These are phyloP conservation scores for Linnemannia zychae DNA, from an alignment of 192 early-diverging fungal genomes.

Conservation along the genomic window DNA sequence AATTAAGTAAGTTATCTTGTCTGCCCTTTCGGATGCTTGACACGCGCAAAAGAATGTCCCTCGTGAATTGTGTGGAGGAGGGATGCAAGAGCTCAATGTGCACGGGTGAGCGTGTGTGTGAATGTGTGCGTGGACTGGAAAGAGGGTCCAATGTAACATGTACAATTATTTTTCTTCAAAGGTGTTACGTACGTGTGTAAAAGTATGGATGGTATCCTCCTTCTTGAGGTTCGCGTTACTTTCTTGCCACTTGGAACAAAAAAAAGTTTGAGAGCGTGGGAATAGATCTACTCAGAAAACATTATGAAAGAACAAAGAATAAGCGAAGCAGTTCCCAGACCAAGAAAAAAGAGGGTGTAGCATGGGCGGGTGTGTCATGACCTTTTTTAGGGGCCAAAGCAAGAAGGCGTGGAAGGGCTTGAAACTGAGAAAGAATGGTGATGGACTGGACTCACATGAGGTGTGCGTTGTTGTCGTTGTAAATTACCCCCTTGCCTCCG, in stretches of 20 bases:
- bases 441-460: not conserved
- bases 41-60: not conserved
- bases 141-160: not conserved
- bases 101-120: too few species aligned
- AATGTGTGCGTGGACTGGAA: not conserved
- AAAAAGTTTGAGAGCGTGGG: slow-evolving; percentile 5
- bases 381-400: not conserved
- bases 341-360: not conserved
- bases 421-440: not conserved
- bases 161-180: not conserved
- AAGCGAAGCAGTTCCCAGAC: not conserved
- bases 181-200: not conserved
- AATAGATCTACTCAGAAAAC: slow-evolving; percentile 2
- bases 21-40: not conserved
- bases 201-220: not conserved
- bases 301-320: not conserved
- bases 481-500: not conserved
- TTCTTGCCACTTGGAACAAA: not conserved
- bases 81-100: too few species aligned
- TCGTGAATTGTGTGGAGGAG: not conserved
- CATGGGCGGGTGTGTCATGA: not conserved
- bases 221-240: not conserved
- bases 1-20: slow-evolving; percentile 71
- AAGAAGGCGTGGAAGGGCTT: not conserved
- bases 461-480: not conserved